phyloP scores from a whole-genome alignment of 2,329 filamentous ascomycete genomes.

The Endocalyx cinctus region DNA sequence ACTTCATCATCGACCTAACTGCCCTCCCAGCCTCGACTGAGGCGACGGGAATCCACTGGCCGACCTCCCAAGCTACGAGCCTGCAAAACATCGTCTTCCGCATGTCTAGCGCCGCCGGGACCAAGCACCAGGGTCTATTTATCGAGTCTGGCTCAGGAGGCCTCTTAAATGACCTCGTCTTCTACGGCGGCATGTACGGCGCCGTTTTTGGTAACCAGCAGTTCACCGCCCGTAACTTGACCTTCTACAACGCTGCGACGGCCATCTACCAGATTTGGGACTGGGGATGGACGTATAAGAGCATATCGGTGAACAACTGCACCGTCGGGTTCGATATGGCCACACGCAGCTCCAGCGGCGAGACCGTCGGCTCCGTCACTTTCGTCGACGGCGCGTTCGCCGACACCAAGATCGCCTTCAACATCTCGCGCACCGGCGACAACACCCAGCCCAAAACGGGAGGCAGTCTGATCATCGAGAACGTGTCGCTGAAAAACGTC shows the following conservation, averaged over 20 bases:
- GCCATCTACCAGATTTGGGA: conserved; percentile 71
- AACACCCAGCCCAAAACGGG: conserved; percentile 29
- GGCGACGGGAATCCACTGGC: conserved; percentile 59
- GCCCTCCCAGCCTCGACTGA: conserved; percentile 37
- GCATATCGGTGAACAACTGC: conserved; percentile 58
- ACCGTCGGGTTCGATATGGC: conserved; percentile 64
- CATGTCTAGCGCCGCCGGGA: conserved; percentile 39
- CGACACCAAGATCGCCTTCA: conserved; percentile 62
- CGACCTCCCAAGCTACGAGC: conserved; percentile 58
- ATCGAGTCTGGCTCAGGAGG: conserved; percentile 63
- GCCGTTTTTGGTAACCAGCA: conserved; percentile 56
- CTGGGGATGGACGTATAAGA: conserved; percentile 73
- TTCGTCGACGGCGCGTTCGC: conserved; percentile 68
- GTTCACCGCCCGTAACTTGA: conserved; percentile 66
- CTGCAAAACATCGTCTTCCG: conserved; percentile 55
- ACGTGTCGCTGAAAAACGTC: conserved; percentile 38
- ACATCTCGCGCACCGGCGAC: conserved; percentile 48
- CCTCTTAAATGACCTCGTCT: conserved; percentile 63
- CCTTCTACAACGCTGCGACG: conserved; percentile 59
- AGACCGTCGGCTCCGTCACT: conserved; percentile 68
- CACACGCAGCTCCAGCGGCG: conserved; percentile 34
- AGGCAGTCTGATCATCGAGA: conserved; percentile 43
- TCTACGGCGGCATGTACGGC: conserved; percentile 67
- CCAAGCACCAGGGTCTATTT: conserved; percentile 52
- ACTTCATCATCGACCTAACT: conserved; percentile 52